Evolutionary conservation across 2,329 filamentous ascomycete species (phyloP).

Genomic region (Chrysoporthe austroafricana): DNA sequence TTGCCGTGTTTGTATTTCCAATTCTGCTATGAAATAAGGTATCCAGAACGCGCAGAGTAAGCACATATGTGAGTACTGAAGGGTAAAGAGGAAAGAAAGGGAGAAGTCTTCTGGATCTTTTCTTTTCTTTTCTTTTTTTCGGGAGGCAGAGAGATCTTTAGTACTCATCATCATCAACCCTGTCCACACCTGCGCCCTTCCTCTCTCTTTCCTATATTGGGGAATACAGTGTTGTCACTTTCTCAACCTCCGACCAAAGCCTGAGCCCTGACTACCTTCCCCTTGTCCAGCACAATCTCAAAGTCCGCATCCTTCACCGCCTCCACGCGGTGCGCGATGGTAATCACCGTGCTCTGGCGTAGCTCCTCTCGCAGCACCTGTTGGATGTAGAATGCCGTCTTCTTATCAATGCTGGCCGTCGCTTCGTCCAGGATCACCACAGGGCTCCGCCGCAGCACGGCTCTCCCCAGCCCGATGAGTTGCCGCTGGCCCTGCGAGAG

Average conservation of each 20-base stretch:
- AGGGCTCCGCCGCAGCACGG: constrained; percentile 62
- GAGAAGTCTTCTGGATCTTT: neutral
- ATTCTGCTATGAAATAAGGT: neutral
- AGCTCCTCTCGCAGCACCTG: constrained; percentile 60
- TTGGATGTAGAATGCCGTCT: constrained; percentile 62
- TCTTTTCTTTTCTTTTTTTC: neutral
- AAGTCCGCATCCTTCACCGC: constrained; percentile 64
- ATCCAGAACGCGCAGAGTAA: neutral
- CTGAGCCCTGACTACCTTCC: constrained; percentile 48
- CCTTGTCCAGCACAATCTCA: constrained; percentile 56
- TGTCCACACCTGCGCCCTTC: neutral
- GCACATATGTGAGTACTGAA: neutral
- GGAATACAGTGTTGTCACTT: neutral
- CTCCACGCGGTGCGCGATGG: constrained; percentile 67
- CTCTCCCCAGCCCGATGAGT: constrained; percentile 63
- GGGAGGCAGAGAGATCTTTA: neutral
- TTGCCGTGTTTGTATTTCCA: neutral
- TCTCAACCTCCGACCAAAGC: constrained; percentile 5
- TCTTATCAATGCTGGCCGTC: constrained; percentile 64
- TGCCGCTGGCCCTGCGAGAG: constrained; percentile 67
- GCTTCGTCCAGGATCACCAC: constrained; percentile 68
- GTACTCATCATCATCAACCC: neutral
- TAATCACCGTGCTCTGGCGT: constrained; percentile 61
- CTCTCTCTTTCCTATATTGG: too few relatives aligned
- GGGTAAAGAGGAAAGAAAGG: neutral